A percentile compares a stretch with the other conserved stretches of the same genome.
Conservation (phyloP, 306 rosid species). For the Leucaena leucocephala region DNA sequence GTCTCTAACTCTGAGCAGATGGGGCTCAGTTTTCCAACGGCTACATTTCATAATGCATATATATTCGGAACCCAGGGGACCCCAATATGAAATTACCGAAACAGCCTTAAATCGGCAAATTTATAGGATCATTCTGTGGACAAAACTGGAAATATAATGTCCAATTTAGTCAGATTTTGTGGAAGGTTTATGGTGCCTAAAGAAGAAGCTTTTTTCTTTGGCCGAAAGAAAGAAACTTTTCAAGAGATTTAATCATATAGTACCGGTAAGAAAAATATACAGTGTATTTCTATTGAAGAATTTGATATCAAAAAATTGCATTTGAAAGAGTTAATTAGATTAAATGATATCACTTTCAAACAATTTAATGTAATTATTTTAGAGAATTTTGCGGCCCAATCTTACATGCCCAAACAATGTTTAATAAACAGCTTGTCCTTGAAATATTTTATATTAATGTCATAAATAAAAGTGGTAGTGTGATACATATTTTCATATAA, state of each 20-base stretch:
- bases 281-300: background rate
- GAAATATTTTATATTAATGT: too few species aligned
- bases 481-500: too few species aligned
- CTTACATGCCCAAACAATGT: too few species aligned
- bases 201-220: too few species aligned
- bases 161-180: background rate
- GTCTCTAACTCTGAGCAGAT: constrained; percentile 13
- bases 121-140: background rate
- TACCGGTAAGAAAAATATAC: background rate
- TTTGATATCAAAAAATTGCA: background rate
- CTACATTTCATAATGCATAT: constrained; percentile 31
- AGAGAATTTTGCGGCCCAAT: background rate
- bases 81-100: background rate
- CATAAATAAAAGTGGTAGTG: too few species aligned
- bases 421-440: too few species aligned
- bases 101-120: background rate
- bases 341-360: too few species aligned
- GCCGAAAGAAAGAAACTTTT: background rate
- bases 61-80: background rate
- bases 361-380: too few species aligned
- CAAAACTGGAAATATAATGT: background rate
- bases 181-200: background rate
- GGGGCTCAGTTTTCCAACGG: constrained; percentile 52
- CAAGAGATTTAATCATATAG: background rate
- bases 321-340: too few species aligned